Conservation (phyloP, 495 filamentous ascomycete species). For the Neurospora hispaniola region DNA sequence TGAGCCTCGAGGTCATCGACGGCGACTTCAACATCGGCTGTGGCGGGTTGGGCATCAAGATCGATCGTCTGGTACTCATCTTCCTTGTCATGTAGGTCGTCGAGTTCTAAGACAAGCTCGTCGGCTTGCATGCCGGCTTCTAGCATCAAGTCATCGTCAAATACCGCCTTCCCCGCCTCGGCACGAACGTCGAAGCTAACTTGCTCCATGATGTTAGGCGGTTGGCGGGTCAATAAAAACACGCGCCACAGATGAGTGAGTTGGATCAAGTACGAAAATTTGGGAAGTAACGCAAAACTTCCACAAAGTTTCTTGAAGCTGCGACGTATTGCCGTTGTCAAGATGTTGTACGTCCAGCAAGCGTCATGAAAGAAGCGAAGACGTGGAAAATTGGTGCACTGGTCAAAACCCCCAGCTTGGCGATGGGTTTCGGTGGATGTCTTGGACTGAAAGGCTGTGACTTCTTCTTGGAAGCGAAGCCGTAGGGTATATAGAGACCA, state of each 20-base stretch:
- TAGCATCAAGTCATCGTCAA: conserved; percentile 17
- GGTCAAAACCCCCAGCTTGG: not conserved
- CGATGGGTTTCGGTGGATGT: not conserved
- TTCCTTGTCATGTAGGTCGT: conserved; percentile 10
- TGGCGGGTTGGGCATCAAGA: not conserved
- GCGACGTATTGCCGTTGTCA: not conserved
- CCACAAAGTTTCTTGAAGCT: too few relatives aligned
- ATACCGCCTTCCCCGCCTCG: conserved; percentile 15
- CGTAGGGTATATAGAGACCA: not conserved
- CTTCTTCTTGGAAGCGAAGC: not conserved
- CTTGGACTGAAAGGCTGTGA: not conserved
- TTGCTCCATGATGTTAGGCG: conserved; percentile 15
- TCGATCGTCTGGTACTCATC: not conserved
- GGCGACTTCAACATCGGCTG: conserved; percentile 13
- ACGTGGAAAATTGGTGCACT: not conserved
- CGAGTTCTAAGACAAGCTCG: conserved; percentile 23
- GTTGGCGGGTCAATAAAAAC: not conserved
- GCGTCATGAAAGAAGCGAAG: not conserved
- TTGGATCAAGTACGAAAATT: not conserved
- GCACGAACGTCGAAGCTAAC: conserved; percentile 8
- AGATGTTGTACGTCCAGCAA: not conserved
- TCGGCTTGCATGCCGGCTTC: conserved; percentile 14
- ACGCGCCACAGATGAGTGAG: not conserved
- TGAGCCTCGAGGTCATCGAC: conserved; percentile 10
- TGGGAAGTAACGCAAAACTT: not conserved